Evolutionary conservation across 306 rosid genomes (phyloP), one percentile per base, ranked within the genome.

Genomic region (Trifolium dubium): DNA sequence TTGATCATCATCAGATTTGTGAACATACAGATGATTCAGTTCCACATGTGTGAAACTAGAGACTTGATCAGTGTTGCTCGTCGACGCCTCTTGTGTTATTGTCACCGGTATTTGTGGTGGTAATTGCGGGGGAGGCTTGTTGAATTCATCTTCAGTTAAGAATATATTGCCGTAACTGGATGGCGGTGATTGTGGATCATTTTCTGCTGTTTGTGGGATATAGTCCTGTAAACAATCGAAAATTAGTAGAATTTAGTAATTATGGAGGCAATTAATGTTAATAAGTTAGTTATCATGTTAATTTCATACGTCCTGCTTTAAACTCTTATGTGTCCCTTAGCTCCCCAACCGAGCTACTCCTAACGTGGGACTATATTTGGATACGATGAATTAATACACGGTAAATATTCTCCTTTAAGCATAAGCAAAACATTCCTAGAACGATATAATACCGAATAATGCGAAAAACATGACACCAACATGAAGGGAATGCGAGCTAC

Each of bases 141-240:
- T 70, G 67, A 80, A 94, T 53, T 91, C 96, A 8, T 88, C 88
- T 10, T 87, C 91, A 5, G 68, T 76, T 50, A 91, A 77, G 71
- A 35, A 55, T 56, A 72, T 73, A 82, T 86, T 89, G 39, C 88
- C 88, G 12, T 94, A 94, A 85, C 95, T 94, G 37, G 90, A 85
- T 41, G 95, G 88, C 18, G 98, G 96, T n/a, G 97, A 91, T 56
- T 90, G 80, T 40, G 95, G 94, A 77, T 83, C 71, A 41, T 83
- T 82, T 68, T 73, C 78, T 2, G 75, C 71, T 72, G 72, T 71
- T 81, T 84, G 86, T 53, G 87, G 85, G 64, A 77, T 75, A 78
- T 74, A 83, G 54, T 84, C 91, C 98, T 94, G 83, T 8, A 65
- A 67, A 68, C 18, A 81, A 40, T 51, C 12, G 60, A 49, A 58